Conservation (phyloP, 768 basidiomycete species). For the Boletus tylopilopsis region DNA sequence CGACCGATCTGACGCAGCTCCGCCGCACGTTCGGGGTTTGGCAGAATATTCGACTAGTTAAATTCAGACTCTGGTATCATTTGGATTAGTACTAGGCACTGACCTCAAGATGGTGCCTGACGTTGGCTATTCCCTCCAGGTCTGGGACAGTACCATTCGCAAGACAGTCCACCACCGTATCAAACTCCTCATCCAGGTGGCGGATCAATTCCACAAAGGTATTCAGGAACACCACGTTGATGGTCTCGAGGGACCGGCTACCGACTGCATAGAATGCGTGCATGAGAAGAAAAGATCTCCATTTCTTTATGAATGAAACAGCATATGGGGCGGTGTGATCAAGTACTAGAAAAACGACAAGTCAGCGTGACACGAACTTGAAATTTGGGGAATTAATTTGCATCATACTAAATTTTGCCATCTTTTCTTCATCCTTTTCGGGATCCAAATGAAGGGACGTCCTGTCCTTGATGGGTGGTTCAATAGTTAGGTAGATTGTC, state of each 20-base stretch:
- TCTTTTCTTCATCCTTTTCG: constrained; percentile 5
- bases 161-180: constrained; percentile 12
- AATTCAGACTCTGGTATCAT: background rate
- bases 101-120: background rate
- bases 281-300: constrained; percentile 8
- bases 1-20: constrained; percentile 11
- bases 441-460: background rate
- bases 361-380: background rate
- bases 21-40: constrained; percentile 3
- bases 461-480: background rate
- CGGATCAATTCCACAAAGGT: constrained; percentile 13
- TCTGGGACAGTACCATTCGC: constrained; percentile 9
- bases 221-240: constrained; percentile 3
- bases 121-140: background rate
- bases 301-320: constrained; percentile 2
- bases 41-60: background rate
- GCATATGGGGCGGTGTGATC: constrained; percentile 5
- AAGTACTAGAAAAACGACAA: background rate
- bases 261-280: constrained; percentile 4
- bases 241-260: constrained; percentile 2
- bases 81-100: background rate
- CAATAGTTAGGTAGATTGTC: background rate
- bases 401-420: constrained; percentile 5
- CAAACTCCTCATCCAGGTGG: constrained; percentile 6
- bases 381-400: background rate